Evolutionary conservation across 352 stramenopile species (phyloP).

Genomic region (Globisporangium parvum): DNA sequence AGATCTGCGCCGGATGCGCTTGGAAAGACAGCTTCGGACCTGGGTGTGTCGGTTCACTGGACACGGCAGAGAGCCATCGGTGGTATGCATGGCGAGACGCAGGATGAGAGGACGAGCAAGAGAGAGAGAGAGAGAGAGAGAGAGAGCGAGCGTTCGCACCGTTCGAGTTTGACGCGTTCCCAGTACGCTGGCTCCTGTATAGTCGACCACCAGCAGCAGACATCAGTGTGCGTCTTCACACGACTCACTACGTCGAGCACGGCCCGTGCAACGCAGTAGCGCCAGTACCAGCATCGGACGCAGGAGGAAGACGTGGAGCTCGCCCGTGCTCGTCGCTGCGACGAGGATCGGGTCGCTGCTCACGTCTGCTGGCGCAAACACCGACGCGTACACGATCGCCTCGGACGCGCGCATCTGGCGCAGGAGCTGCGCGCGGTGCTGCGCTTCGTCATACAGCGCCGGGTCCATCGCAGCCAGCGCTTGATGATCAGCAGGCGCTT

Average conservation of each 20-base stretch:
- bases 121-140: not conserved
- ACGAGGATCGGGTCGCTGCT: constrained; percentile 39
- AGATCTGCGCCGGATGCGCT: constrained; percentile 68
- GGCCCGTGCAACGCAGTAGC: no score
- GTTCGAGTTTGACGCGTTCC: constrained; percentile 31
- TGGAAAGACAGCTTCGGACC: constrained; percentile 53
- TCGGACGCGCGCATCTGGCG: constrained; percentile 46
- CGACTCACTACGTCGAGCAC: no score
- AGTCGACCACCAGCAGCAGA: not conserved
- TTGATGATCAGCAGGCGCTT: no score
- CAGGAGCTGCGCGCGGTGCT: constrained; percentile 41
- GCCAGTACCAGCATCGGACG: constrained; percentile 24
- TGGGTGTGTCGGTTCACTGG: constrained; percentile 33
- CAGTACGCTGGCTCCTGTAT: constrained; percentile 30
- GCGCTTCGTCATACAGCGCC: constrained; percentile 47
- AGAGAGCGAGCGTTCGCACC: constrained; percentile 18
- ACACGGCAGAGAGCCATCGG: not conserved
- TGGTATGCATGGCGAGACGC: not conserved
- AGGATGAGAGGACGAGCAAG: not conserved
- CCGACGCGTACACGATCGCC: constrained; percentile 44
- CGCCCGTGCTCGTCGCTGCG: constrained; percentile 56
- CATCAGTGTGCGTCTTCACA: not conserved
- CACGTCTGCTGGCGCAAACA: constrained; percentile 34
- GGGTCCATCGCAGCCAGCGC: constrained; percentile 33
- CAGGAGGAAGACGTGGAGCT: constrained; percentile 55